Conservation (phyloP, 2,329 filamentous ascomycete species). For the Clonostachys solani region DNA sequence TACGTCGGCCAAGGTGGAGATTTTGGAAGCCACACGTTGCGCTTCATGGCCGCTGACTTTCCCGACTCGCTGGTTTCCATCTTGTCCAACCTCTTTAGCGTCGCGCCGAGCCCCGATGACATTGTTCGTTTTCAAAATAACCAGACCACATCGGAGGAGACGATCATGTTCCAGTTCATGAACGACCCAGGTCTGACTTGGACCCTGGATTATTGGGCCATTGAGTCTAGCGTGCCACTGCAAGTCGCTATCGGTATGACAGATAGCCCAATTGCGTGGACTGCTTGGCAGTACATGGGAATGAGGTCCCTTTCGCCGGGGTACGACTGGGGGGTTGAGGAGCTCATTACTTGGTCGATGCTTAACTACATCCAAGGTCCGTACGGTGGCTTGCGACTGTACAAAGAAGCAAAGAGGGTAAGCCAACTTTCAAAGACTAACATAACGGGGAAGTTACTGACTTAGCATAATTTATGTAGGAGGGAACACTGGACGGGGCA, state of each 20-base stretch:
- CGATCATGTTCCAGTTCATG: background rate
- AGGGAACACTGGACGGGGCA: background rate
- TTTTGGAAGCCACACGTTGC: background rate
- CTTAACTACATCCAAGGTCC: constrained; percentile 2
- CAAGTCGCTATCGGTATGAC: constrained; percentile 1
- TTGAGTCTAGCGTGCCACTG: constrained; percentile 1
- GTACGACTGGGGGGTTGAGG: constrained; percentile 1
- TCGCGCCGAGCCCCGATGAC: background rate
- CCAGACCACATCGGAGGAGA: constrained; percentile 2
- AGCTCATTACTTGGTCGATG: constrained; percentile 2
- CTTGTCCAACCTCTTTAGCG: background rate
- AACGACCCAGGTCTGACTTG: background rate
- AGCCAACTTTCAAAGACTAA: background rate
- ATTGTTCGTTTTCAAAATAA: background rate
- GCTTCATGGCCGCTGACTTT: background rate
- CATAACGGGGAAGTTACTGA: no score
- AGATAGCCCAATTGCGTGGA: constrained; percentile 2
- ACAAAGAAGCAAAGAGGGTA: constrained; percentile 3
- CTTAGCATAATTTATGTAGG: background rate
- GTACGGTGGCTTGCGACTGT: constrained; percentile 2
- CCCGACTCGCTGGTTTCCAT: background rate
- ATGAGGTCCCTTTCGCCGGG: constrained; percentile 1
- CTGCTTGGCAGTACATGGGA: constrained; percentile 1
- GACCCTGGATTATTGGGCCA: background rate
- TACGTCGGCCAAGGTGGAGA: constrained; percentile 7